Percentiles rank a stretch among this genome's conserved stretches.
These are phyloP conservation scores for Zygosaccharomyces sapae DNA, from an alignment of 1,139 yeast genomes.

Conservation along the genomic window DNA sequence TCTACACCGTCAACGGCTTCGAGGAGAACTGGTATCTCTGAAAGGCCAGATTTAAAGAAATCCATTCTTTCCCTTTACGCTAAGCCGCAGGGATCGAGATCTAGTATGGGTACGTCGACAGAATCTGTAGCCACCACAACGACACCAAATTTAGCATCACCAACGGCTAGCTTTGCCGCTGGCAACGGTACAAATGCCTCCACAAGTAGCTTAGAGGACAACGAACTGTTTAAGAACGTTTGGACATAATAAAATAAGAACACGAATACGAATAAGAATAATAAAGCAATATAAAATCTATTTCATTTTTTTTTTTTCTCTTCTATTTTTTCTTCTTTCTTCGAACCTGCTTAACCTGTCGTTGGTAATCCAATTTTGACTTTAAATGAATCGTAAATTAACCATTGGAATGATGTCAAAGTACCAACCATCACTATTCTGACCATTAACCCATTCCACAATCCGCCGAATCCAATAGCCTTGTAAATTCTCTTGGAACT, in stretches of 20 bases:
- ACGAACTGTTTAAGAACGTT: conserved; percentile 64
- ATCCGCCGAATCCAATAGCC: conserved; percentile 79
- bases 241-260: conserved; percentile 41
- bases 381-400: conserved; percentile 90
- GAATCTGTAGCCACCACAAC: conserved; percentile 4
- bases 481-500: conserved; percentile 72
- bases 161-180: conserved; percentile 7
- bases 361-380: conserved; percentile 89
- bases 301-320: background rate
- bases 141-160: conserved; percentile 30
- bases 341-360: conserved; percentile 45
- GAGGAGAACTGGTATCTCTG: conserved; percentile 5
- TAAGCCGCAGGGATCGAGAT: conserved; percentile 38
- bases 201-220: conserved; percentile 42
- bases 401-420: conserved; percentile 94
- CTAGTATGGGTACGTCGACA: conserved; percentile 13
- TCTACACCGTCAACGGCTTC: background rate
- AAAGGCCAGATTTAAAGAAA: conserved; percentile 75
- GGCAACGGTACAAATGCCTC: conserved; percentile 7
- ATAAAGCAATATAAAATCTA: background rate
- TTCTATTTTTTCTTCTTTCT: background rate
- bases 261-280: conserved; percentile 3
- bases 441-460: conserved; percentile 92
- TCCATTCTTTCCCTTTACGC: conserved; percentile 85
- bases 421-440: conserved; percentile 97